A percentile compares a stretch with the other conserved stretches of the same genome.
Conservation (phyloP, 2,329 filamentous ascomycete genomes). For the Sporothrix curviconia region DNA sequence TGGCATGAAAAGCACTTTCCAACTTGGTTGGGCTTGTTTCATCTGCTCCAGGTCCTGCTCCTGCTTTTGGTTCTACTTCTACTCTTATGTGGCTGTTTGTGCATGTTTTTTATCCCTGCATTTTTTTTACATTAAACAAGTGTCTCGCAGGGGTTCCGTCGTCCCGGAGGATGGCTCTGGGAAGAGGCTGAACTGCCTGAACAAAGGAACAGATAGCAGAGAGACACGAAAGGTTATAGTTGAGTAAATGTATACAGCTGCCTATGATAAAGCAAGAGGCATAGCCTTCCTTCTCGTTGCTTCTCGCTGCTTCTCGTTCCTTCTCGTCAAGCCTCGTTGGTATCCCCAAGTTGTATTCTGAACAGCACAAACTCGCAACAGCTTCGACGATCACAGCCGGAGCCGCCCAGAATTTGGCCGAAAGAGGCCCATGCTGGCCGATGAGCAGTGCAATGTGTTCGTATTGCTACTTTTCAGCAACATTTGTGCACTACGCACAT, state of each 20-base stretch:
- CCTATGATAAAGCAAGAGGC: neutral
- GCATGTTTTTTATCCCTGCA: neutral
- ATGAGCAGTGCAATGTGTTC: neutral
- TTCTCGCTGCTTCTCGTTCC: too few species aligned
- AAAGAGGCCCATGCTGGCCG: neutral
- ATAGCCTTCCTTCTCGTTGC: neutral
- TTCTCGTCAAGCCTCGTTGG: too few species aligned
- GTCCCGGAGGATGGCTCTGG: neutral
- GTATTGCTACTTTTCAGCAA: too few species aligned
- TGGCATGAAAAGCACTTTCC: too few species aligned
- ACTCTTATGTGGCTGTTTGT: too few species aligned
- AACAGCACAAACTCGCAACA: neutral
- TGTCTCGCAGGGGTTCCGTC: neutral
- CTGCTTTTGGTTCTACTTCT: neutral
- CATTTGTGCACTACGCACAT: too few species aligned
- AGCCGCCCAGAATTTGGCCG: neutral
- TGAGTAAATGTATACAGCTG: neutral
- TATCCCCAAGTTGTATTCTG: too few species aligned
- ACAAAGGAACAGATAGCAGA: too few species aligned
- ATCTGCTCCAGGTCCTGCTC: neutral
- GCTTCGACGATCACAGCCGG: neutral
- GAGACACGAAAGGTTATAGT: too few species aligned
- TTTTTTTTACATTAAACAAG: neutral
- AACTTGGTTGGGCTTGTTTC: too few species aligned
- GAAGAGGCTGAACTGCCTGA: neutral